These are phyloP conservation scores for Ceratocystis eucalypticola DNA, from an alignment of 2,329 filamentous ascomycete genomes.

Conservation along the genomic window DNA sequence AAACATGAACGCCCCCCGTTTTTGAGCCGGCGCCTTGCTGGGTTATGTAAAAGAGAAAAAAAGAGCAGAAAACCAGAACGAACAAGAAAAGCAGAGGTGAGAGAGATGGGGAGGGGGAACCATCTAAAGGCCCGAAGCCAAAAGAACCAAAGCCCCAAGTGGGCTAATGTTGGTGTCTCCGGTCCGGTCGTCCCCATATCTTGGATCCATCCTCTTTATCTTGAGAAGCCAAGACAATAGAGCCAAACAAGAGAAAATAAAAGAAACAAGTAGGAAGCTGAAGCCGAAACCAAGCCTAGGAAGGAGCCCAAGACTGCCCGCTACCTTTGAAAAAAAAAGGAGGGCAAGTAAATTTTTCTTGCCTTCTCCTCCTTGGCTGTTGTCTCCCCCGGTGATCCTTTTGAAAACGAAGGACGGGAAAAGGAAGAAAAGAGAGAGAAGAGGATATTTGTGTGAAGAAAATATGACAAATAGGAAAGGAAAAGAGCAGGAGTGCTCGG, in stretches of 20 bases:
- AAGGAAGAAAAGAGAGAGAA: constrained; percentile 18
- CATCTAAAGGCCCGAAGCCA: constrained; percentile 9
- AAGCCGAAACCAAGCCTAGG: neutral
- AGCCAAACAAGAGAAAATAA: neutral
- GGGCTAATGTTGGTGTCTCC: neutral
- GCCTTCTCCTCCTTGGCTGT: neutral
- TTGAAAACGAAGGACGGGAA: neutral
- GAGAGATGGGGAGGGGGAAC: neutral
- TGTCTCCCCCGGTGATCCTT: constrained; percentile 3
- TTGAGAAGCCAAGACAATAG: neutral
- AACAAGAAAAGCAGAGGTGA: neutral
- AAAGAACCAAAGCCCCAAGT: neutral
- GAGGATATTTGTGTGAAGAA: too few species aligned
- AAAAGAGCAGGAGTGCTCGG: neutral
- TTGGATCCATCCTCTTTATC: neutral
- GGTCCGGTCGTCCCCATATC: constrained; percentile 8
- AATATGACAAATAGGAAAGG: neutral
- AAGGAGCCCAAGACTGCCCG: neutral
- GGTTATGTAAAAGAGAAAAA: neutral
- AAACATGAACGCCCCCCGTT: constrained; percentile 1
- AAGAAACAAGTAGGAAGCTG: neutral
- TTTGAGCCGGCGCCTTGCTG: constrained; percentile 6
- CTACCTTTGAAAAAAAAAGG: neutral
- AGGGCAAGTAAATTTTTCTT: constrained; percentile 10
- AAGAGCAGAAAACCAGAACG: neutral